Percentiles rank a stretch among this genome's conserved stretches.
Conservation (phyloP, 2,329 filamentous ascomycete species). For the Calonectria honghensis region DNA sequence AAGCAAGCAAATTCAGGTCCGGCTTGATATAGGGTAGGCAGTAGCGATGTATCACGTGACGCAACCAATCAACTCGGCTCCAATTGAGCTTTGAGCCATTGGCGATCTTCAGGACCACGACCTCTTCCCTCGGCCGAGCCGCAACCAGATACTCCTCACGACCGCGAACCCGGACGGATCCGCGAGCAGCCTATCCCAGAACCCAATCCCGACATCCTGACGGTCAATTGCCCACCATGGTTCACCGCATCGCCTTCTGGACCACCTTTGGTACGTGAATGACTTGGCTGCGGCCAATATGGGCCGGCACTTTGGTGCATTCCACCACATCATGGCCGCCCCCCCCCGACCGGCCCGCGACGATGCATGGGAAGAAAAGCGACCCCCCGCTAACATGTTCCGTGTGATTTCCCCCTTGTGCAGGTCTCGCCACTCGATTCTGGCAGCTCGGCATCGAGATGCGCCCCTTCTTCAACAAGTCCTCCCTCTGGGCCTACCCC, state of each 20-base stretch:
- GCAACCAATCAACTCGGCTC: conserved; percentile 52
- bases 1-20: background rate
- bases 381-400: conserved; percentile 36
- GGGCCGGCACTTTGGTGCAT: conserved; percentile 8
- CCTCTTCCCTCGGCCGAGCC: conserved; percentile 53
- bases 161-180: conserved; percentile 48
- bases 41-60: conserved; percentile 49
- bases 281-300: conserved; percentile 43
- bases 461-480: conserved; percentile 92
- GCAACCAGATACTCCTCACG: conserved; percentile 49
- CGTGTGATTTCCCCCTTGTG: background rate
- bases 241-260: conserved; percentile 85
- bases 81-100: conserved; percentile 54
- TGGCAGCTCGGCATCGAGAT: conserved; percentile 99
- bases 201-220: conserved; percentile 43
- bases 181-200: conserved; percentile 41
- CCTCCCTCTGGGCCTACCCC: conserved; percentile 93
- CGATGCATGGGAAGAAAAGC: background rate
- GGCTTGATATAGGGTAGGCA: conserved; percentile 43
- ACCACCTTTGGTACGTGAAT: conserved; percentile 85
- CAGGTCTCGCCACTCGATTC: conserved; percentile 92
- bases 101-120: conserved; percentile 54
- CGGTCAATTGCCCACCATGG: conserved; percentile 68
- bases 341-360: background rate
- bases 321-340: background rate